Base-by-base conservation (phyloP, 2,329 filamentous ascomycete species). In the Clonostachys rosea region DNA sequence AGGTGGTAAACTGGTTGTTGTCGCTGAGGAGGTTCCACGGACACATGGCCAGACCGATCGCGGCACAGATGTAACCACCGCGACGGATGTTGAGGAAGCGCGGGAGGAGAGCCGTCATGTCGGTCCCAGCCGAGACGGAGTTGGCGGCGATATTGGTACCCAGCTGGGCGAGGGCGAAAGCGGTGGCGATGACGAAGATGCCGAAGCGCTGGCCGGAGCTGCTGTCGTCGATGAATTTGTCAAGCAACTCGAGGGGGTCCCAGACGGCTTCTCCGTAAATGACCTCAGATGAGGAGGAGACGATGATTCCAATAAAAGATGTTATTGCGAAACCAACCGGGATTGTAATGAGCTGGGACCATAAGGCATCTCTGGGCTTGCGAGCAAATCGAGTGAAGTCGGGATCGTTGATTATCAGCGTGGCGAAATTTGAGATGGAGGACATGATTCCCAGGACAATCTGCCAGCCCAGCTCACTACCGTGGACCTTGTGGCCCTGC, bases 101-200 rank as follows among this genome's bases (percentile, higher is more conserved):
- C 0, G 90, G 90, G 4, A 91, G 69, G 11, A 95, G 73, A 1
- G 89, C 89, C 1, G 88, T 89, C 78, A 95, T 78, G 55, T 94
- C 89, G 0, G 88, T 91, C 16, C 88, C 87, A 6, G 88, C 89
- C 1, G 87, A 91, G 50, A 94, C 85, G 0, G 84, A 89, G 68
- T 95, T 95, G 48, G 90, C 89, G 1, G 89, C 87, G 54, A 95
- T 91, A 58, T 95, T 95, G 37, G 89, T 94, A 14, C 88, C 89
- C 3, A 95, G 75, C 65, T 94, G 89, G 6, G 89, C 89, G 9
- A 95, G 78, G 0, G 87, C 78, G 55, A 91, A 91, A 2, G 84
- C 83, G 2, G 73, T 59, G 0, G 85, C 74, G 52, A 91, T 88
- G 49, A 91, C 69, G 59, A 91, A 91, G 46, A 90, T 84, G 40